Percentiles rank a stretch among this genome's conserved stretches.
Evolutionary conservation across 768 basidiomycete genomes (phyloP).

Genomic region (Leucosporidium creatinivorum): DNA sequence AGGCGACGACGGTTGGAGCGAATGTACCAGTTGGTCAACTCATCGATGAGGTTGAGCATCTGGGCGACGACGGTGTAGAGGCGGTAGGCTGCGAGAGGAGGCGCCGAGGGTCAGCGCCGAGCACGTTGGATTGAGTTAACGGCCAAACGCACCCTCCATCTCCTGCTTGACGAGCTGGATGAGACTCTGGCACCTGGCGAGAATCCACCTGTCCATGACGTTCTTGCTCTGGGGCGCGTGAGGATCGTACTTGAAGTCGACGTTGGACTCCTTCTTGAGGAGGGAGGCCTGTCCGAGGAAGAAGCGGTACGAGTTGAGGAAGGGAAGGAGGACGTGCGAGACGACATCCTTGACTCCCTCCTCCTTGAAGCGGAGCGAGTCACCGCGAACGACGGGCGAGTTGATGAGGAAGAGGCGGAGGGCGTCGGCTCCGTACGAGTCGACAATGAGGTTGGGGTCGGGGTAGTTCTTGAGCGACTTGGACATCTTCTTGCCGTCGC

Average conservation of each 20-base stretch:
- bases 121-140: background rate
- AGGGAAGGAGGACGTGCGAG: constrained; percentile 90
- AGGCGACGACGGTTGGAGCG: constrained; percentile 93
- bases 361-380: constrained; percentile 95
- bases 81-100: constrained; percentile 56
- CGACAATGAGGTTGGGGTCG: constrained; percentile 82
- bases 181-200: constrained; percentile 94
- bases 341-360: constrained; percentile 96
- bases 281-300: constrained; percentile 90
- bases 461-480: constrained; percentile 96
- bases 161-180: constrained; percentile 85
- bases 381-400: constrained; percentile 94
- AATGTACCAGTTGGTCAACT: constrained; percentile 99
- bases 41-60: constrained; percentile 81
- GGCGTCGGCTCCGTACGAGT: constrained; percentile 90
- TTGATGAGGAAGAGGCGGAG: constrained; percentile 97
- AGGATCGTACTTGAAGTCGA: constrained; percentile 79
- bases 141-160: constrained; percentile 61
- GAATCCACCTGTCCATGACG: constrained; percentile 98
- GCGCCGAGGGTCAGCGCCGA: background rate
- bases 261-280: constrained; percentile 67
- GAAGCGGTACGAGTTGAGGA: constrained; percentile 99
- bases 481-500: constrained; percentile 98
- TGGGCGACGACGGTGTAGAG: constrained; percentile 97
- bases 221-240: constrained; percentile 74